Evolutionary conservation across 1,139 yeast genomes (phyloP), one percentile per base, ranked within the genome.

Genomic region (Sugiyamaella paludigena): DNA sequence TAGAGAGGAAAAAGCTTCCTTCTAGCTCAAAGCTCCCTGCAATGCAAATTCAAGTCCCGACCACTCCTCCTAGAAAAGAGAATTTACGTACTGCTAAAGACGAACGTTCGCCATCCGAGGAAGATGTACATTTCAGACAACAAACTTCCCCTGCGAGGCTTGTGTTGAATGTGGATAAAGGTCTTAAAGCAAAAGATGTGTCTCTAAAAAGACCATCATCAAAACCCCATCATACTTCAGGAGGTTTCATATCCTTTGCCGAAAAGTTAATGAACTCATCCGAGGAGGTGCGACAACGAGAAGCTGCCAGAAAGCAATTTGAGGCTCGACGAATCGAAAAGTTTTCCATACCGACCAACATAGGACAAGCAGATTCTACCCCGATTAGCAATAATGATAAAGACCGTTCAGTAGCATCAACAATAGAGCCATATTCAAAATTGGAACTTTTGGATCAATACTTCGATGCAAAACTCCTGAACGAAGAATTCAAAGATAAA

Each of bases 401-500:
- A 19, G 10, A 13, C 11, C n/a, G 6, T n/a, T 15, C 33, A 28
- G 24, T 15, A 10, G 11, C 12, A n/a, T 6, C 19, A 6, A 40
- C 38, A 8, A 39, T 28, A 28, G 64, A 60, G 29, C 33, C 28
- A 24, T 45, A 53, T 43, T 53, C 64, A 7, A 49, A 48, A 19
- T 41, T 58, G 11, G 41, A 51, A 4, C 15, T 60, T 16, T 27
- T 47, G 2, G 37, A 46, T 10, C 47, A 55, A 34, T 56, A 49
- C 39, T 35, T 59, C 19, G 49, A 40, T 12, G 40, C 41, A 7
- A 45, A 36, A 2, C 40, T 12, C 3, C 37, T 60, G 12, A 49
- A 43, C 8, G 24, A 31, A 15, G 59, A 58, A 35, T 41, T 60
- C 19, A 43, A 45, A 16, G 59, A 53, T 36, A 59, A 57, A 41